phyloP scores from a whole-genome alignment of 176 grass and related monocot genomes.

The Phoenix roebelenii region DNA sequence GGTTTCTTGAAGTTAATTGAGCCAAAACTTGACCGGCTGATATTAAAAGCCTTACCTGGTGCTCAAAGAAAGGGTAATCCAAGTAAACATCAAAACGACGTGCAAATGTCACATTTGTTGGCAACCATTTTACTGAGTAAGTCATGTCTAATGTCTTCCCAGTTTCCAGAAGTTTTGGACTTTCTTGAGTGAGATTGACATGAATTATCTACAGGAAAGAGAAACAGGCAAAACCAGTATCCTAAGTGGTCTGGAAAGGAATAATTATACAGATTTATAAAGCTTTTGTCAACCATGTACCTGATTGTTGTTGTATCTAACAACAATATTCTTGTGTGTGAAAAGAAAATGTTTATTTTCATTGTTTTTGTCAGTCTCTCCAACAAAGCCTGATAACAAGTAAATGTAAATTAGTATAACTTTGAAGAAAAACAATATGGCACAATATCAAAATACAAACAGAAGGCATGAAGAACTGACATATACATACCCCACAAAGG shows the following conservation, averaged over 20 bases:
- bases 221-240: conserved; percentile 7
- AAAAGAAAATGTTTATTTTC: conserved; percentile 78
- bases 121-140: conserved; percentile 79
- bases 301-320: conserved; percentile 79
- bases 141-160: conserved; percentile 92
- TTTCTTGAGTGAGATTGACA: conserved; percentile 96
- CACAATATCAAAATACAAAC: conserved; percentile 12
- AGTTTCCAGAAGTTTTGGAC: conserved; percentile 87
- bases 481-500: conserved; percentile 80
- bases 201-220: conserved; percentile 56
- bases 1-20: no score
- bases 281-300: conserved; percentile 25
- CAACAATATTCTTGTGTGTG: conserved; percentile 81
- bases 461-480: conserved; percentile 9
- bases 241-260: background rate
- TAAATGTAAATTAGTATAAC: conserved; percentile 15
- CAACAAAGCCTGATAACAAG: conserved; percentile 62
- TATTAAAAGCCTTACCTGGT: conserved; percentile 52
- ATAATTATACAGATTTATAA: background rate
- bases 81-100: conserved; percentile 94
- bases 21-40: no score
- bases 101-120: conserved; percentile 87
- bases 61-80: conserved; percentile 95
- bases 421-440: conserved; percentile 4
- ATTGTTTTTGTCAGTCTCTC: conserved; percentile 72